A percentile compares a stretch with the other conserved stretches of the same genome.
These are phyloP conservation scores for Pleurotus pulmonarius DNA, from an alignment of 768 basidiomycete genomes.

Conservation along the genomic window DNA sequence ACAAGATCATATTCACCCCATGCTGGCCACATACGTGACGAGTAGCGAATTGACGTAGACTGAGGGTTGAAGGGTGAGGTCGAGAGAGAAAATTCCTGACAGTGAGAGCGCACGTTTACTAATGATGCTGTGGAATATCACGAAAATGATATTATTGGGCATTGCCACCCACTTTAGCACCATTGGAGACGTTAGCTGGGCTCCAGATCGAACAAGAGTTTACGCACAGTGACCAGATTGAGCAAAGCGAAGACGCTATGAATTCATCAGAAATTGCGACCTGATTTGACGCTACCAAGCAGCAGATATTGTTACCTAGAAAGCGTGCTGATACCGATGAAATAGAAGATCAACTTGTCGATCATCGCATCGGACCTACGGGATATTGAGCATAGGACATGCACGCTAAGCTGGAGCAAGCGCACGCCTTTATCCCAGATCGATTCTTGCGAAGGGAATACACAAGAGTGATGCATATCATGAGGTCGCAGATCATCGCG, in stretches of 20 bases:
- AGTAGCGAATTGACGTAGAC: neutral
- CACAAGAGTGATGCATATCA: neutral
- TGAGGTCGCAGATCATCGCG: neutral
- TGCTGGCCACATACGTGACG: slow-evolving; percentile 9
- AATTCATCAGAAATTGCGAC: neutral
- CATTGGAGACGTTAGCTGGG: neutral
- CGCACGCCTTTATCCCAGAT: neutral
- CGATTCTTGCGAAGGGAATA: neutral
- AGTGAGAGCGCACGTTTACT: neutral
- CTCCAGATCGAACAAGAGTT: neutral
- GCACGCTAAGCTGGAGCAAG: no score
- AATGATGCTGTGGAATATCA: neutral
- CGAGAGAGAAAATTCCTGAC: neutral
- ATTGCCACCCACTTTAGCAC: neutral
- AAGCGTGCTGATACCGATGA: neutral
- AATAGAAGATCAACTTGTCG: neutral
- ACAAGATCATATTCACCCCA: neutral
- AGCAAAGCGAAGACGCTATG: neutral
- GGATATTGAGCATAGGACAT: no score
- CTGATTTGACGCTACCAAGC: neutral
- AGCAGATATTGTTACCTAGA: neutral
- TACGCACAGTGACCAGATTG: neutral
- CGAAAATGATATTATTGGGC: neutral
- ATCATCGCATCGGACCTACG: neutral
- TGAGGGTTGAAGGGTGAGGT: neutral